A percentile compares a stretch with the other conserved stretches of the same genome.
Evolutionary conservation across 2,329 filamentous ascomycete species (phyloP).

Genomic region (Fusarium setosum): DNA sequence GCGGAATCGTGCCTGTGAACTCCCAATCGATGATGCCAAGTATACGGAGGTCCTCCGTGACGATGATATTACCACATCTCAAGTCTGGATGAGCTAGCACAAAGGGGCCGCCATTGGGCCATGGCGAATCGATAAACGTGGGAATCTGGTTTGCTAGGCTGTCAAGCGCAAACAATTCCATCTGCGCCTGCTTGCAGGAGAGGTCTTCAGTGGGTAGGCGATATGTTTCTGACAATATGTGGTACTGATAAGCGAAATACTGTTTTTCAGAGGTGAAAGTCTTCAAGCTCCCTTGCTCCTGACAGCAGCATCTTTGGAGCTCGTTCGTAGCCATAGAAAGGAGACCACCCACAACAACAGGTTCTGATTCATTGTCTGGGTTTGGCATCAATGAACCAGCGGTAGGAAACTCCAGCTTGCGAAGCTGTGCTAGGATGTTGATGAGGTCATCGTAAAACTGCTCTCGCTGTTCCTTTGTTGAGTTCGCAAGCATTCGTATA

Average conservation of each 20-base stretch:
- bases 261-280: neutral
- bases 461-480: neutral
- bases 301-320: constrained; percentile 3
- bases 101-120: constrained; percentile 8
- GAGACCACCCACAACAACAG: neutral
- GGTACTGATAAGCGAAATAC: constrained; percentile 13
- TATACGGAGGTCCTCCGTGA: constrained; percentile 38
- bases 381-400: constrained; percentile 25
- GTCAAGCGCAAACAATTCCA: constrained; percentile 29
- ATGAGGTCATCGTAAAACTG: constrained; percentile 24
- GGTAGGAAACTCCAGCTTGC: constrained; percentile 12
- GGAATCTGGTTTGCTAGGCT: neutral
- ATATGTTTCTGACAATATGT: constrained; percentile 20
- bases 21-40: constrained; percentile 44
- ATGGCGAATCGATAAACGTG: neutral
- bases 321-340: constrained; percentile 25
- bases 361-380: neutral
- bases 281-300: neutral
- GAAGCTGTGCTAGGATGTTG: constrained; percentile 20
- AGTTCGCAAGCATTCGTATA: neutral
- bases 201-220: constrained; percentile 11
- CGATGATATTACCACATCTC: constrained; percentile 38
- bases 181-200: constrained; percentile 7
- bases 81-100: constrained; percentile 29
- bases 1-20: constrained; percentile 26